Evolutionary conservation across 495 filamentous ascomycete genomes (phyloP).

Genomic region (Xylaria palmicola): DNA sequence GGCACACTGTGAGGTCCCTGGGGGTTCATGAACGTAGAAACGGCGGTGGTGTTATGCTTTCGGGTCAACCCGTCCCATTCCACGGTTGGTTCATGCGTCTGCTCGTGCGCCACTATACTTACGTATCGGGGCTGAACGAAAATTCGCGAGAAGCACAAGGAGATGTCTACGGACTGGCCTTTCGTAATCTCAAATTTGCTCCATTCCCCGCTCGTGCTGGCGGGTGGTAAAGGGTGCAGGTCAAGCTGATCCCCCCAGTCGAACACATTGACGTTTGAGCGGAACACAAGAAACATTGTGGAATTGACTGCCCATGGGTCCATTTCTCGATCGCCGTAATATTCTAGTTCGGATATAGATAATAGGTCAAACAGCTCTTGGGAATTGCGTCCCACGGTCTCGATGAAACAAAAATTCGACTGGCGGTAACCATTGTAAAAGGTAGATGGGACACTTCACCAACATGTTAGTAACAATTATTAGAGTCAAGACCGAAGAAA

Average conservation of each 20-base stretch:
- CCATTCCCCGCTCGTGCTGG: neutral
- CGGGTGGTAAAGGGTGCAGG: neutral
- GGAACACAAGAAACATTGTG: neutral
- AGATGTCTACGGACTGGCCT: neutral
- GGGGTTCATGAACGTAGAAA: neutral
- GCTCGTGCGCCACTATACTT: neutral
- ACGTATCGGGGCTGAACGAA: neutral
- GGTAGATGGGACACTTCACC: neutral
- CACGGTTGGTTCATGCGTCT: neutral
- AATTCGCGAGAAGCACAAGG: neutral
- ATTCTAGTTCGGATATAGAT: neutral
- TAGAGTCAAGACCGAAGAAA: neutral
- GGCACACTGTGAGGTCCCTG: neutral
- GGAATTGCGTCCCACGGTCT: neutral
- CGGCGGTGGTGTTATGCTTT: neutral
- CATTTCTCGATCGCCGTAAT: neutral
- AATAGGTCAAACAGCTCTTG: neutral
- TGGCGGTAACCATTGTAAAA: neutral
- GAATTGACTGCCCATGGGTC: slow-evolving; percentile 1
- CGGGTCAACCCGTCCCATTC: neutral
- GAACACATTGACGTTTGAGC: neutral
- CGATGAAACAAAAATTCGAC: slow-evolving; percentile 7
- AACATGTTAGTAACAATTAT: neutral
- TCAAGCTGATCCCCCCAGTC: neutral
- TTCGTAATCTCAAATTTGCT: neutral